These are phyloP conservation scores for Scedosporium minutisporum DNA, from an alignment of 2,329 filamentous ascomycete species.

Conservation along the genomic window DNA sequence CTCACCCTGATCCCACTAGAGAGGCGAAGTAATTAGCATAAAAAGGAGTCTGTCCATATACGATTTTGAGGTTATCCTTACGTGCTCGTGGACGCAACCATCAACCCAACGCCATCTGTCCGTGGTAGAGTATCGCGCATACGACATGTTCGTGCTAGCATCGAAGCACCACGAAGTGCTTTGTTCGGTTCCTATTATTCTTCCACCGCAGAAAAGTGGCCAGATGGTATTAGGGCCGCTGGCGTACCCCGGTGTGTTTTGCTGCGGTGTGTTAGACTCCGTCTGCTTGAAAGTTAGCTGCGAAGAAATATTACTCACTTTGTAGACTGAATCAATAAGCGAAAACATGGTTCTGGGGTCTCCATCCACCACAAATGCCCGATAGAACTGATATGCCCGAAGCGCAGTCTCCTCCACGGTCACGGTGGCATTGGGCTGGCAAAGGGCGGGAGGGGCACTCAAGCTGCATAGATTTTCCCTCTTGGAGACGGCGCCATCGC, in stretches of 20 bases:
- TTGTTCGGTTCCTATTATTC: slow-evolving; percentile 21
- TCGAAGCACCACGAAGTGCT: slow-evolving; percentile 27
- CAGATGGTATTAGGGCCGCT: slow-evolving; percentile 26
- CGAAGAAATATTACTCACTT: slow-evolving; percentile 14
- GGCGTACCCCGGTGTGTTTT: slow-evolving; percentile 27
- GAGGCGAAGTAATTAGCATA: slow-evolving; percentile 6
- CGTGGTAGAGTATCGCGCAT: slow-evolving; percentile 24
- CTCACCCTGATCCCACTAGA: slow-evolving; percentile 25
- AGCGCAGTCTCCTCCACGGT: slow-evolving; percentile 26
- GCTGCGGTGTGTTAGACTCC: slow-evolving; percentile 14
- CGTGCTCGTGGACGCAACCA: slow-evolving; percentile 30
- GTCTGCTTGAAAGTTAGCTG: background rate
- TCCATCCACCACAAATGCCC: slow-evolving; percentile 29
- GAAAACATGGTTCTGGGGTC: slow-evolving; percentile 30
- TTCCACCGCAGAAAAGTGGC: slow-evolving; percentile 27
- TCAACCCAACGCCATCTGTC: slow-evolving; percentile 30
- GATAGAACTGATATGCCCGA: slow-evolving; percentile 29
- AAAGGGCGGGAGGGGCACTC: slow-evolving; percentile 23
- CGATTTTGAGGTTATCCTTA: slow-evolving; percentile 13
- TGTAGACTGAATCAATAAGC: slow-evolving; percentile 25
- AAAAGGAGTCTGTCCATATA: background rate
- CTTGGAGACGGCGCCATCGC: slow-evolving; percentile 13
- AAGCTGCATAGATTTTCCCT: slow-evolving; percentile 28
- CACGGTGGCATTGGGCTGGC: slow-evolving; percentile 21
- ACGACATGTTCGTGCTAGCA: slow-evolving; percentile 29